These are phyloP conservation scores for Puccinellia tenuiflora DNA, from an alignment of 176 grass and related monocot genomes.

Conservation along the genomic window DNA sequence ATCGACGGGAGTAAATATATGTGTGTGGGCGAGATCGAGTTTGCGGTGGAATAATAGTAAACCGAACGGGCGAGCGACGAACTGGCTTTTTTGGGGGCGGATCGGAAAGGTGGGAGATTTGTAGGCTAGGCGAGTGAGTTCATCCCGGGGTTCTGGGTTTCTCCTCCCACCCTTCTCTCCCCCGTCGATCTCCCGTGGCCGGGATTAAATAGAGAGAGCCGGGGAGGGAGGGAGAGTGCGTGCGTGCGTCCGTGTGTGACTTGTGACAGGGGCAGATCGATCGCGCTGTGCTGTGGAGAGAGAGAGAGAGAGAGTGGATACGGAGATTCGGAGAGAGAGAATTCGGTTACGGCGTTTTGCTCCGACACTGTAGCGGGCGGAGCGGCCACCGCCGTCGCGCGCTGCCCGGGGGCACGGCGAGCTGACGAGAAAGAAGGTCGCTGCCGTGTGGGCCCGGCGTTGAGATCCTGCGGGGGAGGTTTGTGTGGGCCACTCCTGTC, in stretches of 20 bases:
- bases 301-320: not conserved
- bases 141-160: not conserved
- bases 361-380: not conserved
- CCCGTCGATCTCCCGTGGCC: not conserved
- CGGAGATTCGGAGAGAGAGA: not conserved
- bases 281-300: not conserved
- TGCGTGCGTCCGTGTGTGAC: not conserved
- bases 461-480: not conserved
- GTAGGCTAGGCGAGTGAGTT: not conserved
- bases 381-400: not conserved
- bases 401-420: no score
- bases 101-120: not conserved
- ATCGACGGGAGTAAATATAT: not conserved
- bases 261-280: not conserved
- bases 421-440: rapidly evolving
- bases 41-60: not conserved
- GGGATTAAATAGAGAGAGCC: not conserved
- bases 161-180: not conserved
- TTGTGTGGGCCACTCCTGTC: not conserved
- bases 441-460: not conserved
- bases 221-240: not conserved
- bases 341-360: not conserved
- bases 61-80: not conserved
- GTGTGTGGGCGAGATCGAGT: not conserved
- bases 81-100: not conserved